Base-by-base conservation (phyloP, 257 asterid species). In the Thymus quinquecostatus region DNA sequence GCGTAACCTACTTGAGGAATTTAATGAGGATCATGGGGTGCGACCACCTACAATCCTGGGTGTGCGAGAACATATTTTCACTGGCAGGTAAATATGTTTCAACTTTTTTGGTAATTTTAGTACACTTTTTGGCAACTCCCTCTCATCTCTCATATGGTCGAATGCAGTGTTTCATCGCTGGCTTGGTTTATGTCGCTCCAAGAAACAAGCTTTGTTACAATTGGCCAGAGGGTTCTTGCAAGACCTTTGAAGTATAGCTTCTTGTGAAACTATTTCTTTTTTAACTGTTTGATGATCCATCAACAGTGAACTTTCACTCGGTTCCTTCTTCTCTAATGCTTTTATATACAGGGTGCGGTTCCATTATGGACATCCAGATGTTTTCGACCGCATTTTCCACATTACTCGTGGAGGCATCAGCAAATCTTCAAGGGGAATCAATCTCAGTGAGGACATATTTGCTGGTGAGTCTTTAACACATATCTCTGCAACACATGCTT, bases 101-200 rank as follows among this genome's bases (percentile, higher is more conserved):
- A 59, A 45, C 66, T 64, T 44, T 14, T 43, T 44, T 69, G 34
- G 55, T 10, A 43, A 30, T 57, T 80, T 56, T 8, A 54, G 54
- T 77, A 44, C 50, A 64, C 12, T 3, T 43, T 65, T 53, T 34
- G 6, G 54, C 48, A 33, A 29, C 67, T 76, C 41, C 68, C 53
- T 67, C 73, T 80, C 47, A 84, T 50, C 45, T 60, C 50, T 74
- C 80, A 27, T 63, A 76, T 73, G 29, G 78, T 82, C 59, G 44
- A 69, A 62, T 82, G 82, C 95, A 93, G 99, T 88, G 99, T 94
- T 49, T 94, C 99, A 2, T 94, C 99, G 1, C 80, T 94, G 92
- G 99, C 99, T 83, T 89, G 98, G 97, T 94, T 94, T 75, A 94
- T 94, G 99, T 94, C 99, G 3, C 88, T 86, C 80, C 99, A 94